These are phyloP conservation scores for Podospora australis DNA, from an alignment of 495 filamentous ascomycete species.

Conservation along the genomic window DNA sequence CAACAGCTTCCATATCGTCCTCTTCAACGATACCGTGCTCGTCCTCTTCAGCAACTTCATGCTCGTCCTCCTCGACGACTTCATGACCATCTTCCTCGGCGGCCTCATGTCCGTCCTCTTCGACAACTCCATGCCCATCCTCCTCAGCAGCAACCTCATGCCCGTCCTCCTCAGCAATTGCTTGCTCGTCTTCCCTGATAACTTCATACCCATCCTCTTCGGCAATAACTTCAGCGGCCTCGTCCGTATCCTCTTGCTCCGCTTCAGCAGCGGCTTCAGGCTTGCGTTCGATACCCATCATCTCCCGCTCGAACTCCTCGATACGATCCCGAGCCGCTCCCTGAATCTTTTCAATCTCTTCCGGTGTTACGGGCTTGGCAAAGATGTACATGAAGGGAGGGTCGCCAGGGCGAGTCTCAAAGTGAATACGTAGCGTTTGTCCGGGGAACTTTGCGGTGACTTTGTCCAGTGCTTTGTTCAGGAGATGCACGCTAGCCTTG, in stretches of 20 bases:
- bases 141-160: background rate
- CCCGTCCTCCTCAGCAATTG: constrained; percentile 6
- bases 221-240: constrained; percentile 3
- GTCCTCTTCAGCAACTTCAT: constrained; percentile 1
- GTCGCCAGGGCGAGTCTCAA: constrained; percentile 64
- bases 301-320: constrained; percentile 58
- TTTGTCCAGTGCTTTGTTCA: constrained; percentile 71
- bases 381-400: constrained; percentile 79
- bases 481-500: constrained; percentile 64
- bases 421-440: constrained; percentile 73
- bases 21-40: constrained; percentile 1
- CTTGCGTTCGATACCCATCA: constrained; percentile 43
- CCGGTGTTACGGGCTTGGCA: constrained; percentile 71
- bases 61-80: background rate
- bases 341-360: constrained; percentile 70
- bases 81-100: background rate
- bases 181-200: too few relatives aligned
- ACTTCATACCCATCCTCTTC: constrained; percentile 1
- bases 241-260: constrained; percentile 9
- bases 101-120: background rate
- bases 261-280: constrained; percentile 13
- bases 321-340: constrained; percentile 51
- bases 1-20: constrained; percentile 1
- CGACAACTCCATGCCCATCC: background rate
- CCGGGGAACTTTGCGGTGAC: constrained; percentile 66